Conservation (phyloP, 75 land plant species). For the Azolla pinnata region DNA sequence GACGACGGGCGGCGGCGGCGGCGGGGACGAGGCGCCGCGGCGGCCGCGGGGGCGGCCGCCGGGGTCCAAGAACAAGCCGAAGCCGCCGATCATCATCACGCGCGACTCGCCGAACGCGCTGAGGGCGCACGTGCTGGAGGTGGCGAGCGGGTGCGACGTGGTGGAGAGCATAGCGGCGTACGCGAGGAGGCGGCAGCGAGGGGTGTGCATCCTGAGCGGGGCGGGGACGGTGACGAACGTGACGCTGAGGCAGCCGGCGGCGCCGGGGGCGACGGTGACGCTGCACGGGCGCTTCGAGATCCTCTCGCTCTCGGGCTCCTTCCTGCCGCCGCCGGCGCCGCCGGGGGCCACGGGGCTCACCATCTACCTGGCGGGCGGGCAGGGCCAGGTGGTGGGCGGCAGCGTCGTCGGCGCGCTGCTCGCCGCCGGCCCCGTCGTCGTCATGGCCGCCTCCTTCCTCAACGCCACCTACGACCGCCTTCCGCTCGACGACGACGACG, state of each 20-base stretch:
- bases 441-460: slow-evolving; percentile 26
- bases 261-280: slow-evolving; percentile 35
- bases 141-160: slow-evolving; percentile 49
- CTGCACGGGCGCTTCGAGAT: slow-evolving; percentile 34
- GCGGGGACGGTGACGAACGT: slow-evolving; percentile 51
- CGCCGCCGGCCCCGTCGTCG: slow-evolving; percentile 31
- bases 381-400: slow-evolving; percentile 30
- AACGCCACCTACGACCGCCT: slow-evolving; percentile 31
- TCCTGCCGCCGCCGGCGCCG: slow-evolving; percentile 32
- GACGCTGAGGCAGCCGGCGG: slow-evolving; percentile 46
- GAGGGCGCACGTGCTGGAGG: slow-evolving; percentile 61
- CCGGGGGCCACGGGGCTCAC: slow-evolving; percentile 26
- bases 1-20: slow-evolving; percentile 27
- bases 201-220: slow-evolving; percentile 56
- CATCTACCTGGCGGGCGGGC: slow-evolving; percentile 23
- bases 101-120: slow-evolving; percentile 60
- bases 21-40: slow-evolving; percentile 30
- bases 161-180: slow-evolving; percentile 45
- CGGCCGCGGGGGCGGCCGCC: slow-evolving; percentile 52
- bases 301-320: slow-evolving; percentile 34
- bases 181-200: slow-evolving; percentile 55
- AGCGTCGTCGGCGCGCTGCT: slow-evolving; percentile 25
- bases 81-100: slow-evolving; percentile 59
- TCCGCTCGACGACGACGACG: slow-evolving; percentile 30
- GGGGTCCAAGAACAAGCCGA: slow-evolving; percentile 61